phyloP scores from a whole-genome alignment of 306 rosid species.

The Luffa acutangula region DNA sequence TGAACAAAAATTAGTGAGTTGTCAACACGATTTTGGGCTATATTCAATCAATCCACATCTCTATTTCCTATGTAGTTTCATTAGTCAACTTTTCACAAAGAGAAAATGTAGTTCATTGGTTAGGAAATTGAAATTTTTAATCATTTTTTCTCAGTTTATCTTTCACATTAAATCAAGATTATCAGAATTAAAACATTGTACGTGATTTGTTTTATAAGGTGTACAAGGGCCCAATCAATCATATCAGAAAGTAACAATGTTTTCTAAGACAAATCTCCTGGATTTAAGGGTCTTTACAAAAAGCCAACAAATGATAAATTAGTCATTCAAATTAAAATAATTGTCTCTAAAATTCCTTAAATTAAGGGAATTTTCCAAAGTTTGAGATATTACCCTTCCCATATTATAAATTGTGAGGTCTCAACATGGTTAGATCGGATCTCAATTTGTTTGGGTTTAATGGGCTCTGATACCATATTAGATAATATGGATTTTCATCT shows the following conservation, averaged over 20 bases:
- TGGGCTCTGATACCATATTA: no score
- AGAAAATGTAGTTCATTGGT: not conserved
- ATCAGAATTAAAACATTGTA: not conserved
- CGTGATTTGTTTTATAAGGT: not conserved
- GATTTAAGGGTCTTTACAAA: not conserved
- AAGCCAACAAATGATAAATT: not conserved
- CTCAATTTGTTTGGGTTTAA: no score
- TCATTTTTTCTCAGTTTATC: no score
- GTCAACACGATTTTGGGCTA: not conserved
- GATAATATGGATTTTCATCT: no score
- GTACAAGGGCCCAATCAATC: not conserved
- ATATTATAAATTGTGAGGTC: no score
- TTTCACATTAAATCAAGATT: not conserved
- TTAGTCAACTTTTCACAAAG: not conserved
- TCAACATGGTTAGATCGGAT: no score
- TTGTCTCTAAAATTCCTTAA: not conserved
- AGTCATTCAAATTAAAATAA: not conserved
- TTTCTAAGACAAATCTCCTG: not conserved
- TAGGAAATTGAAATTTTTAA: not conserved
- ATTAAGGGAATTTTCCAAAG: not conserved
- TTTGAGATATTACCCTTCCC: not conserved
- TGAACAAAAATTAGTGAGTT: not conserved
- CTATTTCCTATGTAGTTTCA: not conserved
- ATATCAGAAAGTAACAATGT: not conserved
- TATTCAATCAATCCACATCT: not conserved